Base-by-base conservation (phyloP, 768 basidiomycete genomes). In the Lentinula guzmanii region DNA sequence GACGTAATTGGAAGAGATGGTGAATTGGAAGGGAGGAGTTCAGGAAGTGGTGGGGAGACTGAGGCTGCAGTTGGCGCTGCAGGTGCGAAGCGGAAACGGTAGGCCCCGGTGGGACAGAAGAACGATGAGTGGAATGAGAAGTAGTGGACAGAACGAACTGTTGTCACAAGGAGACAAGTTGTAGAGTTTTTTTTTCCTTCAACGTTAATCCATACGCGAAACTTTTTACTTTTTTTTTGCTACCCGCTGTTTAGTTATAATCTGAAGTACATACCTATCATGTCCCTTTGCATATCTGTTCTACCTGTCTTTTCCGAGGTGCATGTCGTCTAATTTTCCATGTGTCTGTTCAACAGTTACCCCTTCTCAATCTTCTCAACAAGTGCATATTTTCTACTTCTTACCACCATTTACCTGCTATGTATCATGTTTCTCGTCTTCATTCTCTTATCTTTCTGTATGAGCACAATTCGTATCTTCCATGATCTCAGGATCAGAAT, bases 71-170 rank as follows among this genome's bases (percentile, higher is more conserved):
- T 74, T 62, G 74, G 70, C 18, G 73, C 73, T 9, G 71, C 73
- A n/a, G 73, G 73, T 45, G 75, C 69, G 31, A 75, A 75, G 62
- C 63, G 74, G 66, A 76, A 76, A 63, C 70, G 74, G 60, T 76
- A 65, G 69, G 24, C n/a, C 1, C 10, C 13, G 11, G 21, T 18
- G 21, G 1, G 42, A 43, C 11, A 15, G 16, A n/a, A 43, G 9
- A 18, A 21, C 28, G 8, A 24, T 7, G 18, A 15, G 5, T 43
- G 7, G n/a, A 18, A 39, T 39, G n/a, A 18, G 5, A 16, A 13
- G 21, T 48, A 48, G 21, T 48, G 46, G 46, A 48, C 42, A 43
- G 42, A 43, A 15, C 13, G 42, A n/a, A 13, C 13, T 43, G 5
- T 43, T 13, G 42, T n/a, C 42, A 8, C 16, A 43, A n/a, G 11